Base-by-base conservation (phyloP, 2,329 filamentous ascomycete species). In the Colletotrichum spinosum region DNA sequence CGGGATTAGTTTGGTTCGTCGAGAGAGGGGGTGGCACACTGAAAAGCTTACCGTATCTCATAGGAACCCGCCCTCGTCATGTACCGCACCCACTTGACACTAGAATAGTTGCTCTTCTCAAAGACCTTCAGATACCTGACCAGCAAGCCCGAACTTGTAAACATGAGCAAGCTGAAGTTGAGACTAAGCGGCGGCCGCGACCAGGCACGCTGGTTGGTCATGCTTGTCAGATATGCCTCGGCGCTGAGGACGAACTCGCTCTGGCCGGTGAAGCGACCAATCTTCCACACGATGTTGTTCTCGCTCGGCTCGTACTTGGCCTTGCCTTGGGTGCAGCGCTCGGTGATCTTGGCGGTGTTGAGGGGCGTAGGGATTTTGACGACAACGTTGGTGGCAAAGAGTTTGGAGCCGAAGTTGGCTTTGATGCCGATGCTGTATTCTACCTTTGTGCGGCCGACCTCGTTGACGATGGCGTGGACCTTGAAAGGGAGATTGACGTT, bases 401-500 rank as follows among this genome's bases (percentile, higher is more conserved):
- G 88, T 78, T 99, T 99, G 72, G 90, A 88, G 60, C 94, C 94
- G 74, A 97, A 99, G 80, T 99, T 99, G 69, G 96, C 94, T 75
- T 96, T 94, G 74, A 99, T 94, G 58, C 94, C 94, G 73, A 99
- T 97, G 81, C 93, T 97, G 83, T 98, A 99, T 80, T 99, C 96
- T 67, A 99, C 96, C 79, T 97, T 98, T 46, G 93, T 96, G 75
- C 96, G 97, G 70, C 96, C 95, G 65, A 98, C 88, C 79, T 99
- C 96, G 76, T 97, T 97, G 74, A 99, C 96, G 71, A 99, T 99
- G 70, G 95, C 95, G 76, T 99, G 96, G 9, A 99, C 94, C 78
- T 97, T 98, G 87, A 99, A 99, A 0, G 96, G 97, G 13, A 99
- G 84, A 76, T 99, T 99, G 76, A 99, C 95, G 75, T 99, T 99